Conservation (phyloP, 768 basidiomycete species). For the Mycena kentingensis region DNA sequence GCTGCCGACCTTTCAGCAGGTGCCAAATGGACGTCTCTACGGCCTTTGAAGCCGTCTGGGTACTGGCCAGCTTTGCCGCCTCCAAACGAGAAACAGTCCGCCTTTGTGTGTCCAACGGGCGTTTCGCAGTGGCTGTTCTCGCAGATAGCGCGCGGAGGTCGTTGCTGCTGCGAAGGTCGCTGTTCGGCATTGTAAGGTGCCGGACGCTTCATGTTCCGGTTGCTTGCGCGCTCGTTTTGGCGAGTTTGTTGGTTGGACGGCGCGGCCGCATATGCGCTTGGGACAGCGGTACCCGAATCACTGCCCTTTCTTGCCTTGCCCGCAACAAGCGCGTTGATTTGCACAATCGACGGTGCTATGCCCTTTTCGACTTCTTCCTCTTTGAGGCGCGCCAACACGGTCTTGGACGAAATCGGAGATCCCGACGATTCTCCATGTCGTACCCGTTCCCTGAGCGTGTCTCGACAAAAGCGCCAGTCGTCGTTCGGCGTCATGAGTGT, state of each 20-base stretch:
- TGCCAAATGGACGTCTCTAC: slow-evolving; percentile 1
- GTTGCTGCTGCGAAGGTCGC: neutral
- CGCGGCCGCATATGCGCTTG: neutral
- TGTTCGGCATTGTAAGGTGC: neutral
- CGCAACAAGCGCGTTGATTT: neutral
- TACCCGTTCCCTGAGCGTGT: neutral
- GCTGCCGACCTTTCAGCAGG: neutral
- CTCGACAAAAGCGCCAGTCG: slow-evolving; percentile 1
- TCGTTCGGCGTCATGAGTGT: slow-evolving; percentile 5
- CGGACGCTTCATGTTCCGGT: neutral
- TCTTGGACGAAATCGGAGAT: neutral
- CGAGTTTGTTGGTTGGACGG: neutral
- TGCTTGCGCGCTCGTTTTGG: neutral
- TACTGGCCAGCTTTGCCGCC: slow-evolving; percentile 33
- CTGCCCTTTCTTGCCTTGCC: neutral
- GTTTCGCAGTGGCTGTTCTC: slow-evolving; percentile 21
- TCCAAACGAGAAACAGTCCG: slow-evolving; percentile 28
- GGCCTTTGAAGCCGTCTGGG: slow-evolving; percentile 2
- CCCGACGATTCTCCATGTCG: neutral
- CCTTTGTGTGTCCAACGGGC: slow-evolving; percentile 17
- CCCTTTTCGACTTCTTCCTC: slow-evolving; percentile 3
- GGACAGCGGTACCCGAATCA: neutral
- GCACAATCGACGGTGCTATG: too few species aligned
- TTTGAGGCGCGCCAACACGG: neutral
- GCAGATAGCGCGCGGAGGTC: slow-evolving; percentile 1